phyloP scores from a whole-genome alignment of 768 basidiomycete species.

The Kwoniella bestiolae region DNA sequence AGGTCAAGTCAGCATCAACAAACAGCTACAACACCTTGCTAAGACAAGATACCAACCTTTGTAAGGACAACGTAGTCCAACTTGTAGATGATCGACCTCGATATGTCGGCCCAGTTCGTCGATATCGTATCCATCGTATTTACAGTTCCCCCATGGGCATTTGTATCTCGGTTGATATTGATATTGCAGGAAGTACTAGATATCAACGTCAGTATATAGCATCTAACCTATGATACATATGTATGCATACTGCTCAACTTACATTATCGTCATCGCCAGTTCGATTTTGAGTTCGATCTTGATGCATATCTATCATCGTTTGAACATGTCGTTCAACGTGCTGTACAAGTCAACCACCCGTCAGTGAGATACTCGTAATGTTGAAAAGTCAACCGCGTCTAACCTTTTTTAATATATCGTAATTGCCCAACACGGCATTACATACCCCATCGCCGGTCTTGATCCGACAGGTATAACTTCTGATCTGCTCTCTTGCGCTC shows the following conservation, averaged over 20 bases:
- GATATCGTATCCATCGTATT: background rate
- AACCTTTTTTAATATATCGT: slow-evolving; percentile 1
- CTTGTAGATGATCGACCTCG: slow-evolving; percentile 7
- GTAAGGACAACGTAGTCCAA: slow-evolving; percentile 7
- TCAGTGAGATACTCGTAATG: background rate
- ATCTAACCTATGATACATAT: background rate
- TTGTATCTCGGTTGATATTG: background rate
- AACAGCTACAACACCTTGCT: too few species aligned
- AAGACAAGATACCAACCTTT: background rate
- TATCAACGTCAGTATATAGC: background rate
- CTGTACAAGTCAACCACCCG: too few species aligned
- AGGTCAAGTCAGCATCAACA: too few species aligned
- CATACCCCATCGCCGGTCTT: too few species aligned
- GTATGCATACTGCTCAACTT: background rate
- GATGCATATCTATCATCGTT: background rate
- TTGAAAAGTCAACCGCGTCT: slow-evolving; percentile 11
- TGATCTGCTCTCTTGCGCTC: background rate
- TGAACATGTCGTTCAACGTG: background rate
- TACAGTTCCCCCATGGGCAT: slow-evolving; percentile 13
- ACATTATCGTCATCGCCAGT: background rate
- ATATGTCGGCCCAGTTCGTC: slow-evolving; percentile 6
- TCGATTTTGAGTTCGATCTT: background rate
- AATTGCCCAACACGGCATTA: slow-evolving; percentile 6
- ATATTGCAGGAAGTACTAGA: background rate
- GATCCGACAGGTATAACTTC: background rate